phyloP scores from a whole-genome alignment of 2,329 filamentous ascomycete species.

The Cladosporium oxysporum region DNA sequence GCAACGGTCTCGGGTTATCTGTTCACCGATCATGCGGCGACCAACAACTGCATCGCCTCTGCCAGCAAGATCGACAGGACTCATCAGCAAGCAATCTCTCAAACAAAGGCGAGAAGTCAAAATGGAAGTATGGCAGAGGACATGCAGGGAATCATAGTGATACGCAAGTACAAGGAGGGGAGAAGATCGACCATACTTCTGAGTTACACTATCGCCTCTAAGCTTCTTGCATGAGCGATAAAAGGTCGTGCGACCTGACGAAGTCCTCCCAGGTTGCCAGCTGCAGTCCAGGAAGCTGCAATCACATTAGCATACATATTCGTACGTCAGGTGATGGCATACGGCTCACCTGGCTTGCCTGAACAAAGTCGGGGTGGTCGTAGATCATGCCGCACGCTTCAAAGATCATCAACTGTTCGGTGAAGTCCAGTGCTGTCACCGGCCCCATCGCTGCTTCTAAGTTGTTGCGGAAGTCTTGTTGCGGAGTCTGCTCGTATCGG shows the following conservation, averaged over 20 bases:
- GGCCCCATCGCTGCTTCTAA: constrained; percentile 9
- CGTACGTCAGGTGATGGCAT: no score
- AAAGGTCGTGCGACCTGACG: constrained; percentile 2
- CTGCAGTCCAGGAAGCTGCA: constrained; percentile 10
- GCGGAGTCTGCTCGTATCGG: constrained; percentile 10
- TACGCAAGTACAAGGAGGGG: no score
- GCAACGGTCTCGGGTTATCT: not conserved
- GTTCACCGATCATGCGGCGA: not conserved
- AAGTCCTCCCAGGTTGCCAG: constrained; percentile 12
- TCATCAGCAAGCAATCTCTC: not conserved
- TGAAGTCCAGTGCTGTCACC: constrained; percentile 15
- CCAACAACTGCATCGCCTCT: not conserved
- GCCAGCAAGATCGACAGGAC: not conserved
- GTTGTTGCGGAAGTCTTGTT: constrained; percentile 7
- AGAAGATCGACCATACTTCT: no score
- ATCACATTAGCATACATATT: not conserved
- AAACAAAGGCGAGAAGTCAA: no score
- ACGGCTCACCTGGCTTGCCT: constrained; percentile 13
- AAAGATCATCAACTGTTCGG: constrained; percentile 19
- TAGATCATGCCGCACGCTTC: constrained; percentile 17
- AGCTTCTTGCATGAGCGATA: constrained; percentile 8
- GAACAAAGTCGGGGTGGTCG: constrained; percentile 2
- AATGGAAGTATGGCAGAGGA: no score
- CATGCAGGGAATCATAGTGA: no score
- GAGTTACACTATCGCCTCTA: not conserved